Base-by-base conservation (phyloP, 257 asterid species). In the Nicotiana tomentosiformis region DNA sequence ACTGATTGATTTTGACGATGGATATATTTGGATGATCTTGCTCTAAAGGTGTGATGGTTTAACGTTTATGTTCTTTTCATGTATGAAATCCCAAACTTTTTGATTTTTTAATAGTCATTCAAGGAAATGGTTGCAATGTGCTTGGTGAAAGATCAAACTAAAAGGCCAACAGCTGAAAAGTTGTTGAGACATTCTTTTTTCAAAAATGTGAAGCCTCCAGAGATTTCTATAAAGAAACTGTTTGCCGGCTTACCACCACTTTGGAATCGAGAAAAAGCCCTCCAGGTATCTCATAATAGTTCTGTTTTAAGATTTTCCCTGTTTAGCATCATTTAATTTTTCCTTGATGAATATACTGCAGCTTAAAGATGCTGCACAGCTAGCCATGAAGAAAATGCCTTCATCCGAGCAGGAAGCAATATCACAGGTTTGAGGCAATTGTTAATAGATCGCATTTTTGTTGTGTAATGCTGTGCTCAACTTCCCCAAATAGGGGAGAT, bases 81-180 rank as follows among this genome's bases (percentile, higher is more conserved):
- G 39, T 74, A 26, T 51, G 61, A 74, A 49, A 49, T 74, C 15
- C 23, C 7, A 37, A 46, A 3, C 4, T 64, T 77, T 82, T 78
- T 78, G 81, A 84, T 20, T 51, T 81, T 58, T 62, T 81, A 85
- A 74, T 92, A 96, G 99, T 95, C 98, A 80, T 96, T 96, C 86
- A 96, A 93, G 90, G 99, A 96, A 88, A 90, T 96, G 98, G 99
- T 96, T 87, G 98, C 99, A 69, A 96, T 96, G 98, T 96, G 99
- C 93, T 90, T 96, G 97, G 98, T 96, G 84, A 96, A 96, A 88
- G 99, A 96, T 89, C 98, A 92, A 89, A 93, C 96, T 37, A 96
- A 96, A 88, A 95, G 99, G 89, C 99, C 99, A 53, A 91, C 98
- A 80, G 98, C 98, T 46, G 99, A 96, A 80, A 96, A 91, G 83